These are phyloP conservation scores for Amaranthus palmeri DNA, from an alignment of 148 eudicot species.

Conservation along the genomic window DNA sequence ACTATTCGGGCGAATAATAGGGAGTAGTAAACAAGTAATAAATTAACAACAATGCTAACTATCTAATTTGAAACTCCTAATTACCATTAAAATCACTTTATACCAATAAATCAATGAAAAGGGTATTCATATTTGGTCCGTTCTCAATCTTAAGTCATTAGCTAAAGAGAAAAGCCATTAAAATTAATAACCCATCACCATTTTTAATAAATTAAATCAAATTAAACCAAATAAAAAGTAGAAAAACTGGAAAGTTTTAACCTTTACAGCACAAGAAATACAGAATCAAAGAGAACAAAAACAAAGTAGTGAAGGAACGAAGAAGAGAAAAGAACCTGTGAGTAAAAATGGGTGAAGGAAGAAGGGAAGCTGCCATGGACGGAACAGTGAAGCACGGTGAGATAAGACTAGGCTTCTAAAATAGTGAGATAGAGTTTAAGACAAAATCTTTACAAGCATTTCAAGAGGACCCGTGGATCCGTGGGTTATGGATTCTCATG, in stretches of 20 bases:
- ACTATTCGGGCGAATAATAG: too few relatives aligned
- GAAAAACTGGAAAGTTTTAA: too few relatives aligned
- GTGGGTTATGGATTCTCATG: too few relatives aligned
- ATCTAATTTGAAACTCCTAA: too few relatives aligned
- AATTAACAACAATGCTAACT: too few relatives aligned
- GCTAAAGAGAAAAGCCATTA: not conserved
- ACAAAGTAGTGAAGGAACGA: not conserved
- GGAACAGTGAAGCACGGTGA: constrained; percentile 10
- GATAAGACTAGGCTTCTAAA: not conserved
- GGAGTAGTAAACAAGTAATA: too few relatives aligned
- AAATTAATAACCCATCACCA: constrained; percentile 9
- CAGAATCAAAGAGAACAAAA: not conserved
- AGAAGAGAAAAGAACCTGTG: constrained; percentile 19
- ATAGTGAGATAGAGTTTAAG: not conserved
- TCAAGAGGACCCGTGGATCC: too few relatives aligned
- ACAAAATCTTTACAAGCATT: too few relatives aligned
- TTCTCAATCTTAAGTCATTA: too few relatives aligned
- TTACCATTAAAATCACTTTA: too few relatives aligned
- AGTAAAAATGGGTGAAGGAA: constrained; percentile 16
- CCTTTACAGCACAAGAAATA: not conserved
- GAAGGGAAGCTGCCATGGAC: constrained; percentile 21
- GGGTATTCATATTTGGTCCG: too few relatives aligned
- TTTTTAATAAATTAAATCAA: not conserved
- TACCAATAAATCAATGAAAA: too few relatives aligned
- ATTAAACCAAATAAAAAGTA: not conserved